Conservation (phyloP, 257 asterid species). For the Echium plantagineum region DNA sequence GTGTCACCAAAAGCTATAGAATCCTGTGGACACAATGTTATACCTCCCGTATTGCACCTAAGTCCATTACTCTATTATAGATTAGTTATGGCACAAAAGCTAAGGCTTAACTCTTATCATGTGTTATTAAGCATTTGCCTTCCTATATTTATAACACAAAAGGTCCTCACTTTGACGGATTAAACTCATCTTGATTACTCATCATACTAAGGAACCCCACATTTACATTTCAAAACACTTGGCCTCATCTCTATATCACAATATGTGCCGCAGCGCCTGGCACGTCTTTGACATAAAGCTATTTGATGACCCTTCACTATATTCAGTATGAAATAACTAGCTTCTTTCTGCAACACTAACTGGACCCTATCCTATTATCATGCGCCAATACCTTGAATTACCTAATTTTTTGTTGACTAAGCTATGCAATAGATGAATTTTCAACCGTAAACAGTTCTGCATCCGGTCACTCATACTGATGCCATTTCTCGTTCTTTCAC, state of each 20-base stretch:
- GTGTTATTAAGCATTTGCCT: neutral
- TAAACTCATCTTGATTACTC: neutral
- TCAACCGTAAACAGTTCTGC: neutral
- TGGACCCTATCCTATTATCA: neutral
- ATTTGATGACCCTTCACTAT: neutral
- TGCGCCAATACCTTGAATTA: neutral
- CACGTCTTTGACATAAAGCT: neutral
- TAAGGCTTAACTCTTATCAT: neutral
- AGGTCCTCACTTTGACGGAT: neutral
- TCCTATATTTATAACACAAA: neutral
- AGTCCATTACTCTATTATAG: neutral
- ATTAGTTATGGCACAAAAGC: neutral
- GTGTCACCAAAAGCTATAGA: neutral
- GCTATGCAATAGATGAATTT: neutral
- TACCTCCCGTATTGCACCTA: neutral
- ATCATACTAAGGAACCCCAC: neutral
- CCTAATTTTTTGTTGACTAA: neutral
- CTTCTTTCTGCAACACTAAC: neutral
- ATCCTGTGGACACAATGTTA: neutral
- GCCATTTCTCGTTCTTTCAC: neutral
- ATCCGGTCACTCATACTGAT: neutral
- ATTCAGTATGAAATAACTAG: neutral
- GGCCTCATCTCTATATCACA: neutral
- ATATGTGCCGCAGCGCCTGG: neutral
- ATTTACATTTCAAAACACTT: neutral